A percentile compares a stretch with the other conserved stretches of the same genome.
phyloP scores from a whole-genome alignment of 371 early-diverging fungal species.

The Mucor ambiguus region DNA sequence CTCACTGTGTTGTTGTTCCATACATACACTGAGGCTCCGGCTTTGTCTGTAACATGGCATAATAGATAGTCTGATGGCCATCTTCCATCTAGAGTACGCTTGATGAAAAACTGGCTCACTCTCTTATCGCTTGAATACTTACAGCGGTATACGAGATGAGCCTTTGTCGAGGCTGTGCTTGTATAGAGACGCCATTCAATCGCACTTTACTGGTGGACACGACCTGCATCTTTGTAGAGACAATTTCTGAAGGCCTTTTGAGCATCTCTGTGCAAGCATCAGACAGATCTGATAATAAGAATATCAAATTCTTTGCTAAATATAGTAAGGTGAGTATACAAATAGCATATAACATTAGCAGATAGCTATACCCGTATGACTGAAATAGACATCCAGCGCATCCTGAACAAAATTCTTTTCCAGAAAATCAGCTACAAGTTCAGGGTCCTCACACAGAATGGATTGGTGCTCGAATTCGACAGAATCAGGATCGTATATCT shows the following conservation, averaged over 20 bases:
- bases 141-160: conserved; percentile 11
- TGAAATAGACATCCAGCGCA: conserved; percentile 17
- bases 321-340: neutral
- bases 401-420: conserved; percentile 21
- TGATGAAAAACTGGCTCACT: neutral
- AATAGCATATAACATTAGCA: neutral
- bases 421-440: conserved; percentile 21
- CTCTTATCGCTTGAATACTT: neutral
- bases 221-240: conserved; percentile 15
- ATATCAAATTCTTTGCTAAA: neutral
- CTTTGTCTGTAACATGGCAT: conserved; percentile 15
- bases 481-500: conserved; percentile 11
- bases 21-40: conserved; percentile 18
- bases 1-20: neutral
- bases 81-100: neutral
- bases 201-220: neutral
- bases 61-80: neutral
- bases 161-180: conserved; percentile 6
- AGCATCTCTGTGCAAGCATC: conserved; percentile 14
- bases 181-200: conserved; percentile 4
- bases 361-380: neutral
- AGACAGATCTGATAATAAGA: neutral
- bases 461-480: conserved; percentile 9
- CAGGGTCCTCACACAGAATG: conserved; percentile 25
- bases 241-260: conserved; percentile 15